Base-by-base conservation (phyloP, 495 filamentous ascomycete genomes). In the Aspergillus kassunensis region DNA sequence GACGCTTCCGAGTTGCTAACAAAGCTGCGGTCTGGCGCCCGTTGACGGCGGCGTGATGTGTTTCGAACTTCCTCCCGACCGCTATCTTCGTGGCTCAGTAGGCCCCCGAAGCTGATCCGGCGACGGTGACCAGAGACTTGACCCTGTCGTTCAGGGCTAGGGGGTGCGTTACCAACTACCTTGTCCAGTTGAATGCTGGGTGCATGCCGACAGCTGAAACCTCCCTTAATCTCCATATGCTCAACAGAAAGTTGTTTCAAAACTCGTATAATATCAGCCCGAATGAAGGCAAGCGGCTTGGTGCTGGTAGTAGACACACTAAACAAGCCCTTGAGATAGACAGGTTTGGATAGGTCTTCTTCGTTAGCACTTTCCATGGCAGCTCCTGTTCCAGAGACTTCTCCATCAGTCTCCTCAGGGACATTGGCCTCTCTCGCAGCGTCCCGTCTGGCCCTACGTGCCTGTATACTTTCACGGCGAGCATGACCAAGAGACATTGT, bases 241-340 rank as follows among this genome's bases (percentile, higher is more conserved):
- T 91, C 88, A 30, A 99, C 90, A n/a, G 85, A 83, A 5, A 97
- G 80, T 66, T 89, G 84, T 47, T 82, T 86, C 18, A 99, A 70
- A 11, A 97, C 93, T 24, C 91, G 82, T 63, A 96, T 93, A 62
- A 99, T 92, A 63, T 99, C 93, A 13, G 81, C 75, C 34, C 92
- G 83, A 54, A 98, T 98, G 54, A 87, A 78, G 3, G 81, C 64
- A 18, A 97, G 77, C 2, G 95, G 89, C 57, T 91, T 93, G 60
- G 86, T 95, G 57, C 91, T 96, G 2, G 93, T 99, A 0, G 93
- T 99, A 4, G 89, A 91, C 29, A 97, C 93, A 63, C 91, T 97
- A 75, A 99, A 99, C 20, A 99, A 82, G 19, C 93, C 93, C 67
- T 99, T 99, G 21, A 99, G 81, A 63, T 86, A 99, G 21, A 97